Conservation (phyloP, 192 early-diverging fungal species). For the Powellomyces hirtus region DNA sequence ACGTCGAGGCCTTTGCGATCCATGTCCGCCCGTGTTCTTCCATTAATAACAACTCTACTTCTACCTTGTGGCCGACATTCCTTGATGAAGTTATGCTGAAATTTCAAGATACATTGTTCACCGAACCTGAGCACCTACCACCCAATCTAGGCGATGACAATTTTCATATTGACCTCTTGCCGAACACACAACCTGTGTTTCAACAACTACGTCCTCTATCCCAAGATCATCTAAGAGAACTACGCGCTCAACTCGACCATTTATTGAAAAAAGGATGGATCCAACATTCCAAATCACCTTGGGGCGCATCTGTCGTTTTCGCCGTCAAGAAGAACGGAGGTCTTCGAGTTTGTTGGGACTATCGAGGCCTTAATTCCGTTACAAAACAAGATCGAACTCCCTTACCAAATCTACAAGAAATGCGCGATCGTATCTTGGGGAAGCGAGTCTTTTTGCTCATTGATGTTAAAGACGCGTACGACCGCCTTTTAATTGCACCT, state of each 20-base stretch:
- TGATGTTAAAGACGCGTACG: constrained; percentile 3
- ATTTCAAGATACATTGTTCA: constrained; percentile 11
- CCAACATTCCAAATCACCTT: constrained; percentile 12
- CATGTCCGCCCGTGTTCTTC: too few species aligned
- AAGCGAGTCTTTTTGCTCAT: neutral
- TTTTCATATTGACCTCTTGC: neutral
- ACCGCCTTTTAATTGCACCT: neutral
- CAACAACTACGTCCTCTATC: neutral
- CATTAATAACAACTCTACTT: too few species aligned
- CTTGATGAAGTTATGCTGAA: too few species aligned
- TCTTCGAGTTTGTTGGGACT: constrained; percentile 45
- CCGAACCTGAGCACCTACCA: neutral
- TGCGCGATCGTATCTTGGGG: neutral
- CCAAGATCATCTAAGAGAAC: neutral
- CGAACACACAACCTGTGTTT: neutral
- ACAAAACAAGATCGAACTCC: constrained; percentile 3
- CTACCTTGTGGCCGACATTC: too few species aligned
- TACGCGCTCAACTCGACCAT: neutral
- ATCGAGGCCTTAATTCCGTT: constrained; percentile 1
- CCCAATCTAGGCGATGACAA: neutral
- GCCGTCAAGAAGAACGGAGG: constrained; percentile 49
- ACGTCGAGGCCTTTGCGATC: too few species aligned
- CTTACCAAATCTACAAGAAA: neutral
- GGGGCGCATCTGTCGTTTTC: constrained; percentile 25
- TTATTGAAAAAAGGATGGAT: constrained; percentile 14